A percentile compares a stretch with the other conserved stretches of the same genome.
These are phyloP conservation scores for Boletellus deceptivus DNA, from an alignment of 1,284 basidiomycete species.

Conservation along the genomic window DNA sequence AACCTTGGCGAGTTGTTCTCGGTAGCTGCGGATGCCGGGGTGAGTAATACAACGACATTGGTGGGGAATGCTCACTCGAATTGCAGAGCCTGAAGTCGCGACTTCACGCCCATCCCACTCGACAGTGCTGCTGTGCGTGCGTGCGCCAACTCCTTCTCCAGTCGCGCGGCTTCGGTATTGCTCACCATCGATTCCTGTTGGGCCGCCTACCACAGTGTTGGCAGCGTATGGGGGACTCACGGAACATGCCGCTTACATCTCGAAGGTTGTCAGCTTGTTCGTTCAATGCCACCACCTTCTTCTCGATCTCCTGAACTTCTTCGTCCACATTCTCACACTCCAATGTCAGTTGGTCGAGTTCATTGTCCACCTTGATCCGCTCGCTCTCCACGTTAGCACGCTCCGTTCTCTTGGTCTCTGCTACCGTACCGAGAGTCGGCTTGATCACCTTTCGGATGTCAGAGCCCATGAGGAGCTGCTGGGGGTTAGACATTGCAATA, in stretches of 20 bases:
- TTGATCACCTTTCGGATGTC: constrained; percentile 69
- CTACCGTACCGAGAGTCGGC: constrained; percentile 66
- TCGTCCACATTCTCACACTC: constrained; percentile 78
- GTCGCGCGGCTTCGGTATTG: constrained; percentile 55
- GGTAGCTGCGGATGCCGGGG: constrained; percentile 48
- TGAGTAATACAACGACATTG: constrained; percentile 5
- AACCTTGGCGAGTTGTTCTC: constrained; percentile 73
- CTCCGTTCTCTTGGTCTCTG: constrained; percentile 66
- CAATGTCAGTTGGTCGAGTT: constrained; percentile 70
- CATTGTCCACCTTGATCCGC: constrained; percentile 73
- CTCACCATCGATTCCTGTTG: constrained; percentile 68
- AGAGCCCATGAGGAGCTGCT: constrained; percentile 59
- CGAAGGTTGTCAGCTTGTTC: constrained; percentile 78
- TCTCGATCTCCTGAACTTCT: constrained; percentile 66
- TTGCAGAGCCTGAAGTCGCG: constrained; percentile 68
- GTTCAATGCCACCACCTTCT: constrained; percentile 62
- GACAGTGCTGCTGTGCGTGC: constrained; percentile 72
- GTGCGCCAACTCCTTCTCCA: constrained; percentile 67
- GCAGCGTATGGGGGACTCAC: neutral
- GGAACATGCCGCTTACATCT: constrained; percentile 51
- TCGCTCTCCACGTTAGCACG: constrained; percentile 70
- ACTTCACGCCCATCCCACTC: constrained; percentile 74
- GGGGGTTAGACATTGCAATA: constrained; percentile 64
- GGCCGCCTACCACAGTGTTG: constrained; percentile 50
- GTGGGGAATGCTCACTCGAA: constrained; percentile 42